These are phyloP conservation scores for Solanum phureja DNA, from an alignment of 257 asterid genomes.

Conservation along the genomic window DNA sequence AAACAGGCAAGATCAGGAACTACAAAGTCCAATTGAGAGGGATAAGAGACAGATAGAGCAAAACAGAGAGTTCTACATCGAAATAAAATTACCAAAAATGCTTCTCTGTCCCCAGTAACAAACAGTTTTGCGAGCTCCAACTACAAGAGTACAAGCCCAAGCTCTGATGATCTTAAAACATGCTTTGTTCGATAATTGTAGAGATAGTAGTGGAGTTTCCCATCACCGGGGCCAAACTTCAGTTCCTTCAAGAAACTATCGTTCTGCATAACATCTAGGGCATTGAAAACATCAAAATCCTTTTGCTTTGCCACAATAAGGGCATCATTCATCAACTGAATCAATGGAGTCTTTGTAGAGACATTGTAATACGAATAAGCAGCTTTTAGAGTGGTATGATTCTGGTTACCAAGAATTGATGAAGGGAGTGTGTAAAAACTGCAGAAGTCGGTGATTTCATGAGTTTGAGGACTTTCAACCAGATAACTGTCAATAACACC, in stretches of 20 bases:
- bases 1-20: background rate
- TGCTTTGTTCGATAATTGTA: slow-evolving; percentile 70
- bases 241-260: slow-evolving; percentile 77
- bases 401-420: slow-evolving; percentile 67
- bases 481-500: slow-evolving; percentile 66
- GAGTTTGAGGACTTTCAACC: slow-evolving; percentile 71
- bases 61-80: background rate
- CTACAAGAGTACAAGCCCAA: slow-evolving; percentile 82
- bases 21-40: background rate
- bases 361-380: slow-evolving; percentile 73
- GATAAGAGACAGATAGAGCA: background rate
- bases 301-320: slow-evolving; percentile 72
- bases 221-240: slow-evolving; percentile 84
- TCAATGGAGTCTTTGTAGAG: slow-evolving; percentile 57
- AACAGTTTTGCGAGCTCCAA: background rate
- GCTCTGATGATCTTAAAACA: slow-evolving; percentile 59
- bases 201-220: slow-evolving; percentile 79
- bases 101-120: background rate
- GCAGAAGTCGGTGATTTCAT: slow-evolving; percentile 72
- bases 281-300: slow-evolving; percentile 72
- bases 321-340: slow-evolving; percentile 81
- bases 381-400: slow-evolving; percentile 57
- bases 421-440: slow-evolving; percentile 86
- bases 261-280: slow-evolving; percentile 85
- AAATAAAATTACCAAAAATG: slow-evolving; percentile 14